A percentile compares a stretch with the other conserved stretches of the same genome.
Evolutionary conservation across 108 stramenopile species (phyloP).

Genomic region (Pseudonitzschia delicatissima): DNA sequence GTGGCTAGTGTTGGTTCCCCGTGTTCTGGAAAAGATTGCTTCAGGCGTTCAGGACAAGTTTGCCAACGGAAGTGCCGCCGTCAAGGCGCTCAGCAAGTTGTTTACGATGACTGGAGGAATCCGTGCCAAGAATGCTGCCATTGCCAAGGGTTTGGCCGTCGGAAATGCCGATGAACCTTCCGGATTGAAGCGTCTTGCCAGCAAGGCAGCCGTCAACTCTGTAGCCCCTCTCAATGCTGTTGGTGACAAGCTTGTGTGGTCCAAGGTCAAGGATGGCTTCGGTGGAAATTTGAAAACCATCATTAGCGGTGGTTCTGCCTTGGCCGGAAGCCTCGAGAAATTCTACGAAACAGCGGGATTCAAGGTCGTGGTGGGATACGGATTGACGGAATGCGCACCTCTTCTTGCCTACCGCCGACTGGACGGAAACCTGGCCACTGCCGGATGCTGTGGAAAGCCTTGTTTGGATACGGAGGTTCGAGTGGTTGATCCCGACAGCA

Average conservation of each 20-base stretch:
- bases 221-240: conserved; percentile 72
- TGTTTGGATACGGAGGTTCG: conserved; percentile 74
- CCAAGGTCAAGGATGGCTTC: conserved; percentile 88
- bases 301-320: conserved; percentile 87
- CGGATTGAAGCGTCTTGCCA: conserved; percentile 39
- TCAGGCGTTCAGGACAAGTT: conserved; percentile 90
- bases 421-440: conserved; percentile 68
- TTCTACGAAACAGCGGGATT: conserved; percentile 90
- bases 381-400: conserved; percentile 89
- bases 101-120: conserved; percentile 60
- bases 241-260: conserved; percentile 92
- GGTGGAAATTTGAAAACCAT: conserved; percentile 83
- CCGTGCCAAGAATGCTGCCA: conserved; percentile 58
- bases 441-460: conserved; percentile 80
- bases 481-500: conserved; percentile 68
- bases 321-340: conserved; percentile 80
- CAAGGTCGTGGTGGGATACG: conserved; percentile 86
- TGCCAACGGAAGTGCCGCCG: conserved; percentile 61
- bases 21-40: conserved; percentile 90
- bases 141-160: conserved; percentile 71
- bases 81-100: conserved; percentile 67
- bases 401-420: conserved; percentile 66
- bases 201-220: conserved; percentile 46
- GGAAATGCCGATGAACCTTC: conserved; percentile 48
- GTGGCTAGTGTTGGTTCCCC: conserved; percentile 90